Base-by-base conservation (phyloP, 2,329 filamentous ascomycete genomes). In the Acephala macrosclerotiorum region DNA sequence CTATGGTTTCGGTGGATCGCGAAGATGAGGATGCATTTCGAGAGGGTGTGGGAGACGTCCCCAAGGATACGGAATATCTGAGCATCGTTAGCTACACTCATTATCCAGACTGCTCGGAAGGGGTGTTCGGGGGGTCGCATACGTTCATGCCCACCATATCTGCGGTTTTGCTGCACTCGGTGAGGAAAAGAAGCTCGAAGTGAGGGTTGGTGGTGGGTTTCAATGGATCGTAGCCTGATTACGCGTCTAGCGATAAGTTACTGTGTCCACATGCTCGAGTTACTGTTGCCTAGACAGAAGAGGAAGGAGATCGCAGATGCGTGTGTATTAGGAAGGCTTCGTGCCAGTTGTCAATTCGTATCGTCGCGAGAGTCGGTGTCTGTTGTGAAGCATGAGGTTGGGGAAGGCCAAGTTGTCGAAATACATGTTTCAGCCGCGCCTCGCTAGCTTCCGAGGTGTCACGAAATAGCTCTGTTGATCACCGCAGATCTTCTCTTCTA, bases 1-100 rank as follows among this genome's bases (percentile, higher is more conserved):
- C 91, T 96, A 76, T 87, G 87, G 77, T 97, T 97, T 71, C 87
- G 87, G 80, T 97, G 93, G 74, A 97, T 97, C 63, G 94, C 89
- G 82, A 90, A 92, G 80, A 97, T 93, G 73, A 97, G 85, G 76
- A 97, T 96, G 78, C 90, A 88, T 85, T 97, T 97, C 64, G 94
- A 96, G 58, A 89, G 83, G 55, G 93, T 87, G 77, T 98, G 95
- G 74, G 91, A 93, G 73, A 95, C 79, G 78, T 98, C 95, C 77
- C 88, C 95, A 74, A 93, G 78, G 75, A 96, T 86, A 75, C 93
- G 92, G 80, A 97, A 90, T 66, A 85, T 72, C 75, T 77, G 56
- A 47, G 29, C 22, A 40, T 35, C 26, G 47, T 66, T 38, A 64
- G 53, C 36, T 45, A 4, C 38, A 22, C 40, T 45, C 4, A 11